These are phyloP conservation scores for Monosiga brevicollis DNA, from an alignment of 78 protist genomes.

Conservation along the genomic window DNA sequence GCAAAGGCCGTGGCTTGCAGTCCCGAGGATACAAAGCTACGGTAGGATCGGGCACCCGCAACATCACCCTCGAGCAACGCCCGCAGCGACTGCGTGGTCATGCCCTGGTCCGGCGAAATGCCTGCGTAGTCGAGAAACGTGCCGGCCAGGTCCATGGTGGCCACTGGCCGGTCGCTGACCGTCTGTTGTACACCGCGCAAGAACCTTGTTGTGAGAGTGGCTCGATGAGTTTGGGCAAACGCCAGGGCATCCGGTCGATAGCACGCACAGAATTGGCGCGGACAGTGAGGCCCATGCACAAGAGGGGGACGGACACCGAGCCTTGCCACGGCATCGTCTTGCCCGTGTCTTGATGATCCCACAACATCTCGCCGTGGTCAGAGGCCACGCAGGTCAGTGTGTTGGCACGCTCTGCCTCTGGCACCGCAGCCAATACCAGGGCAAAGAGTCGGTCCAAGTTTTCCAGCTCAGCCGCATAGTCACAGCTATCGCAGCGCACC, in stretches of 20 bases:
- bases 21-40: background rate
- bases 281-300: constrained; percentile 2
- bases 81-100: background rate
- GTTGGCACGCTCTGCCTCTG: constrained; percentile 1
- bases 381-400: background rate
- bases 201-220: too few relatives aligned
- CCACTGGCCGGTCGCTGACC: too few relatives aligned
- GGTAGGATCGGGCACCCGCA: background rate
- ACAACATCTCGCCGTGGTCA: constrained; percentile 16
- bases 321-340: constrained; percentile 14
- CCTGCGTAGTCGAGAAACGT: background rate
- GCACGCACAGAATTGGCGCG: background rate
- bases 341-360: constrained; percentile 2
- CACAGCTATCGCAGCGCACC: background rate
- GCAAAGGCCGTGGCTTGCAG: background rate
- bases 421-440: background rate
- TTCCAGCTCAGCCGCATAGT: background rate
- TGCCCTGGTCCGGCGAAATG: background rate
- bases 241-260: too few relatives aligned
- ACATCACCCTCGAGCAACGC: background rate
- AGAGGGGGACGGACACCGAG: background rate
- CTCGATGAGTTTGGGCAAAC: too few relatives aligned
- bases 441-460: background rate
- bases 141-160: background rate
- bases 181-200: too few relatives aligned